These are phyloP conservation scores for Apiospora saccharicola DNA, from an alignment of 2,329 filamentous ascomycete genomes.

Conservation along the genomic window DNA sequence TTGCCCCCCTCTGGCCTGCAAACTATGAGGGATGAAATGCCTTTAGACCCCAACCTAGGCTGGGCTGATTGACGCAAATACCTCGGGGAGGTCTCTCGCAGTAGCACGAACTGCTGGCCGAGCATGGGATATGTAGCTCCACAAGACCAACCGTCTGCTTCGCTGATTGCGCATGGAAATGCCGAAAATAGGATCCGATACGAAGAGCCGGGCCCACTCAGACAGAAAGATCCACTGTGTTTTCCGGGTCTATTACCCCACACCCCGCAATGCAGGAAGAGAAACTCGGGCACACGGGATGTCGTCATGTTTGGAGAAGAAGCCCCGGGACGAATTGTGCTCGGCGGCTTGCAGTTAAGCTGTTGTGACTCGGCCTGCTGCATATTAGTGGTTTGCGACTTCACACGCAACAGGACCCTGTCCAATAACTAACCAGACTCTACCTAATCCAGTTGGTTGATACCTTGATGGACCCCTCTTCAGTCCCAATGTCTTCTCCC, in stretches of 20 bases:
- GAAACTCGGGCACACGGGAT: too few species aligned
- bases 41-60: too few species aligned
- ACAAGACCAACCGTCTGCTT: neutral
- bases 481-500: neutral
- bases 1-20: too few species aligned
- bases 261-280: neutral
- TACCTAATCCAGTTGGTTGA: neutral
- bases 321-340: neutral
- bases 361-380: neutral
- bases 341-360: neutral
- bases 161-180: neutral
- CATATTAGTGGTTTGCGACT: neutral
- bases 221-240: neutral
- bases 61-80: too few species aligned
- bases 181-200: neutral
- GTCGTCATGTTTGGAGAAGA: neutral
- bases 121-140: too few species aligned
- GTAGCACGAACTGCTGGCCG: too few species aligned
- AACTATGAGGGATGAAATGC: too few species aligned
- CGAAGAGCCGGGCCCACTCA: neutral
- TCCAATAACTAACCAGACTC: neutral
- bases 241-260: neutral
- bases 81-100: too few species aligned
- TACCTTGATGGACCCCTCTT: neutral
- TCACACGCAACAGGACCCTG: neutral